phyloP scores from a whole-genome alignment of 2,329 filamentous ascomycete genomes.

The Microcyclospora tardicrescens region DNA sequence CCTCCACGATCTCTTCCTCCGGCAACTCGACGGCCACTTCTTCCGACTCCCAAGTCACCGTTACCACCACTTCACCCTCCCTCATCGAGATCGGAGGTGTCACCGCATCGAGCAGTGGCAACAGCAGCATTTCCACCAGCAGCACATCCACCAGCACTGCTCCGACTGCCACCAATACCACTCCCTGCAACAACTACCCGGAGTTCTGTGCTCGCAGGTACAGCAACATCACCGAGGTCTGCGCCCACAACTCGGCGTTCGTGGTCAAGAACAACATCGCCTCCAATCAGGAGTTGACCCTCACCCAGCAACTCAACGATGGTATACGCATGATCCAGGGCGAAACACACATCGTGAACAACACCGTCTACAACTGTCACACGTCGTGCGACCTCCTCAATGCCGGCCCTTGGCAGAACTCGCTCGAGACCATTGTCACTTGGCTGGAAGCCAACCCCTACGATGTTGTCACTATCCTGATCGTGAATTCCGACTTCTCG shows the following conservation, averaged over 20 bases:
- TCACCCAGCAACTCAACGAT: slow-evolving; percentile 63
- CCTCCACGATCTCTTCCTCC: slow-evolving; percentile 25
- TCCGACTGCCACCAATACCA: slow-evolving; percentile 50
- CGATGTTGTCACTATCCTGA: slow-evolving; percentile 75
- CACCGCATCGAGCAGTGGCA: slow-evolving; percentile 6
- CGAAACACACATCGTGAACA: slow-evolving; percentile 43
- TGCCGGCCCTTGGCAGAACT: slow-evolving; percentile 62
- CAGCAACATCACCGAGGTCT: slow-evolving; percentile 68
- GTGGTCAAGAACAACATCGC: slow-evolving; percentile 55
- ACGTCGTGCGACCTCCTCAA: slow-evolving; percentile 71
- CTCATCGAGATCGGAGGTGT: slow-evolving; percentile 11
- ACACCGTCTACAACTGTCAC: slow-evolving; percentile 66
- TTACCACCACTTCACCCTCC: slow-evolving; percentile 9
- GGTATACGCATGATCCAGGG: slow-evolving; percentile 55
- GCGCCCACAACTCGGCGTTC: slow-evolving; percentile 73
- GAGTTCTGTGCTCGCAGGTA: slow-evolving; percentile 68
- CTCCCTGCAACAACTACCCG: slow-evolving; percentile 59
- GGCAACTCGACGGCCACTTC: slow-evolving; percentile 33
- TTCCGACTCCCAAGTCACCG: slow-evolving; percentile 17
- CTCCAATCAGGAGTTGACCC: slow-evolving; percentile 58
- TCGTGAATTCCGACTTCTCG: slow-evolving; percentile 65
- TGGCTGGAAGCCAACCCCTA: slow-evolving; percentile 72
- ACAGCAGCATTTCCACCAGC: slow-evolving; percentile 15
- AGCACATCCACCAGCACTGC: slow-evolving; percentile 17
- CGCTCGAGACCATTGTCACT: slow-evolving; percentile 52